Evolutionary conservation across 2,329 filamentous ascomycete species (phyloP), one percentile per base, ranked within the genome.

Genomic region (Talaromyces rugulosus): DNA sequence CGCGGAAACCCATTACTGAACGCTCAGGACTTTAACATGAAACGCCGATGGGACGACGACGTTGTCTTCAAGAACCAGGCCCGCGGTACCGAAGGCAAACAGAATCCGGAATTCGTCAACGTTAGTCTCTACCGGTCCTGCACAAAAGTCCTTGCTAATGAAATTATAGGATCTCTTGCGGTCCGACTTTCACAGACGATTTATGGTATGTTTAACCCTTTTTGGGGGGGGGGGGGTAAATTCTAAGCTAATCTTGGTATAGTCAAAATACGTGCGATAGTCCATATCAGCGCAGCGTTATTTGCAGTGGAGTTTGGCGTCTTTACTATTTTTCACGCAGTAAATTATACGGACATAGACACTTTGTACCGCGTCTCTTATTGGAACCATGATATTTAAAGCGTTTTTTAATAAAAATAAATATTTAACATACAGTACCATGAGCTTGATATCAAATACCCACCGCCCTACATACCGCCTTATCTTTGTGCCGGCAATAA

Each of bases 11-110:
- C 95, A 44, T 79, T 99, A 58, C 84, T 99, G 61, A 97, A 98
- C 69, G 74, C 83, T 57, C 90, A 91, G 74, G 92, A 96, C 69
- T 98, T 96, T 74, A 92, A 89, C 62, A 88, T 97, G 71, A 97
- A 96, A 66, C 70, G 74, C 12, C 80, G 93, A 69, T 99, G 95
- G 95, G 95, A 99, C 69, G 95, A 99, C 70, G 95, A 99, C 74
- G 95, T 99, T 12, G 93, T 99, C 2, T 99, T 99, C 80, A 98
- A 96, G 82, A 99, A 99, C 76, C 95, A 99, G 79, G 95, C 94
- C 36, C 85, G 95, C 63, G 95, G 94, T 8, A 96, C 93, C 0
- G 94, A 98, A 72, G 92, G 97, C 65, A 93, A 89, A 81, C 87
- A 89, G 65, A 92, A 89, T 81, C 96, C 94, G 81, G 93, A 96